Evolutionary conservation across 2,329 filamentous ascomycete genomes (phyloP).

Genomic region (Xylaria sp.): DNA sequence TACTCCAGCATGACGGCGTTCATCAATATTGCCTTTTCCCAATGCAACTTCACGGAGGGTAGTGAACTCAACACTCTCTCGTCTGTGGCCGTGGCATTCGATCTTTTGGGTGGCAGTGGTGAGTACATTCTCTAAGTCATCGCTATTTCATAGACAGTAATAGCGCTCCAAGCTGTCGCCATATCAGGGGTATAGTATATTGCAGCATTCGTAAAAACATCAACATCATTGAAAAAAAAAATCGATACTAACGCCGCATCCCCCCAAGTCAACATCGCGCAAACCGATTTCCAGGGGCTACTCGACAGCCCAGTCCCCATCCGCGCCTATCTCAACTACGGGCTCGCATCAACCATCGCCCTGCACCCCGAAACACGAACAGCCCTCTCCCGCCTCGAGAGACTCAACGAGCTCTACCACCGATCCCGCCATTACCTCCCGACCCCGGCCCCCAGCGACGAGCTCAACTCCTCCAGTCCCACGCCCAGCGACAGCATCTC

Average conservation of each 20-base stretch:
- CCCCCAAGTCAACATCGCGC: conserved; percentile 21
- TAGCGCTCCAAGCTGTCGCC: neutral
- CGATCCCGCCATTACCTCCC: conserved; percentile 5
- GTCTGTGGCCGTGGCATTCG: conserved; percentile 24
- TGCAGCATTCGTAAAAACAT: neutral
- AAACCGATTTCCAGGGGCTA: conserved; percentile 24
- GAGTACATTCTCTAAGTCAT: conserved; percentile 2
- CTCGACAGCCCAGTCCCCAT: conserved; percentile 26
- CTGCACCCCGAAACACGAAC: conserved; percentile 20
- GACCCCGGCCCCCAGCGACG: conserved; percentile 10
- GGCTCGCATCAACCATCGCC: conserved; percentile 20
- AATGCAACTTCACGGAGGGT: conserved; percentile 18
- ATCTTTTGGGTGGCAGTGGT: conserved; percentile 26
- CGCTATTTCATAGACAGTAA: neutral
- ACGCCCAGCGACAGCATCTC: conserved; percentile 7
- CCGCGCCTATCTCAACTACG: conserved; percentile 22
- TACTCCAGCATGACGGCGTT: conserved; percentile 29
- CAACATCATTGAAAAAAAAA: neutral
- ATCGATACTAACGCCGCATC: neutral
- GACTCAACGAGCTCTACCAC: conserved; percentile 23
- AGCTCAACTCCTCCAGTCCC: conserved; percentile 8
- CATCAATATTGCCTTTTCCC: conserved; percentile 30
- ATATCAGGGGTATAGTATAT: neutral
- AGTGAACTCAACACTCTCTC: conserved; percentile 20
- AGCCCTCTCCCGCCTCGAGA: conserved; percentile 23